Percentiles rank a stretch among this genome's conserved stretches.
phyloP scores from a whole-genome alignment of 768 basidiomycete species.

The Leccinum pellstonianum region DNA sequence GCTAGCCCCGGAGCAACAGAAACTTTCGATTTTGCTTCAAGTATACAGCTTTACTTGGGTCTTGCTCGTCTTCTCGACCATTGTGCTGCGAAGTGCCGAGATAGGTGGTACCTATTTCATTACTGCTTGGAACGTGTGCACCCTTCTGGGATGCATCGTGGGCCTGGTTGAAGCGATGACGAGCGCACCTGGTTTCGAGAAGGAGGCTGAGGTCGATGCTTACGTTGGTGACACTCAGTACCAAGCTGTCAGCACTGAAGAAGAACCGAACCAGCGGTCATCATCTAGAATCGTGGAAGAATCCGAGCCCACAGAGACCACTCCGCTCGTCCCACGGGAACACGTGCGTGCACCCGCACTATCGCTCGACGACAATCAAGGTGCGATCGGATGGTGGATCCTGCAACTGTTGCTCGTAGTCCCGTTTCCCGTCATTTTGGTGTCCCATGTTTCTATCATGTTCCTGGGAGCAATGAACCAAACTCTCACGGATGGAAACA shows the following conservation, averaged over 20 bases:
- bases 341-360: slow-evolving; percentile 6
- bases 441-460: slow-evolving; percentile 50
- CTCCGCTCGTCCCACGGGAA: slow-evolving; percentile 49
- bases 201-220: slow-evolving; percentile 3
- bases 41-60: slow-evolving; percentile 59
- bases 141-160: slow-evolving; percentile 42
- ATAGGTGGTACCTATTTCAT: slow-evolving; percentile 59
- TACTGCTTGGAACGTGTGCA: slow-evolving; percentile 51
- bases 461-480: slow-evolving; percentile 50
- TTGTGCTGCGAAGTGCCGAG: slow-evolving; percentile 39
- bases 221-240: slow-evolving; percentile 25
- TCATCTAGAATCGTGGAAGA: slow-evolving; percentile 32
- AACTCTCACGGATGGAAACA: slow-evolving; percentile 62
- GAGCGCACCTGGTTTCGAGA: slow-evolving; percentile 14
- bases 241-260: slow-evolving; percentile 25
- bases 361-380: slow-evolving; percentile 11
- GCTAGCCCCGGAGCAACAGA: slow-evolving; percentile 42
- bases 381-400: slow-evolving; percentile 52
- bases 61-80: slow-evolving; percentile 51
- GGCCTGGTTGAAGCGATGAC: slow-evolving; percentile 38
- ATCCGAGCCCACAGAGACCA: slow-evolving; percentile 51
- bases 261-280: slow-evolving; percentile 15
- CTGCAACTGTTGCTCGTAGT: slow-evolving; percentile 55
- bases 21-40: slow-evolving; percentile 50
- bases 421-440: slow-evolving; percentile 50